Percentiles rank a stretch among this genome's conserved stretches.
These are phyloP conservation scores for Drechmeria coniospora DNA, from an alignment of 2,329 filamentous ascomycete genomes.

Conservation along the genomic window DNA sequence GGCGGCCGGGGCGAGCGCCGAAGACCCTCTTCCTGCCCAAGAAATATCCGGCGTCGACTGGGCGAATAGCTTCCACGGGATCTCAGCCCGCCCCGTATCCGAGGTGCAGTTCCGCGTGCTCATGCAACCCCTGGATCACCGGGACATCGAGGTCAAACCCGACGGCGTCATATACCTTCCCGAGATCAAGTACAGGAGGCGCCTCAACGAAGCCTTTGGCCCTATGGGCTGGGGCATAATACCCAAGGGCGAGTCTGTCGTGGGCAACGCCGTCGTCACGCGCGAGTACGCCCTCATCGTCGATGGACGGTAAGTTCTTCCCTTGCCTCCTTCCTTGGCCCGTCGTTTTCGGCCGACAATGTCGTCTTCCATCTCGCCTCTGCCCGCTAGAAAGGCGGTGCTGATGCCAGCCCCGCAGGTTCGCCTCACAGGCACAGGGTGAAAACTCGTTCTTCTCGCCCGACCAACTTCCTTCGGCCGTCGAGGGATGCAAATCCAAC, in stretches of 20 bases:
- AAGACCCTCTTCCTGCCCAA: constrained; percentile 1
- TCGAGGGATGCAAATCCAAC: constrained; percentile 95
- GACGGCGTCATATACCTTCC: constrained; percentile 93
- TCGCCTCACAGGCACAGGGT: constrained; percentile 82
- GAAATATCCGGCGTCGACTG: constrained; percentile 43
- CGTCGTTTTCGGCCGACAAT: no score
- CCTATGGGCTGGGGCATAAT: constrained; percentile 93
- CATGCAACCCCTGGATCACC: constrained; percentile 46
- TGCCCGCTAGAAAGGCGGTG: neutral
- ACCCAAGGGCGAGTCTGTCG: constrained; percentile 69
- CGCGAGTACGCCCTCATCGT: constrained; percentile 87
- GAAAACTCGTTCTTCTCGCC: constrained; percentile 88
- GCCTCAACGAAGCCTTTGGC: constrained; percentile 81
- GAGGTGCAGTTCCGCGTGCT: constrained; percentile 54
- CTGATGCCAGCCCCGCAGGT: constrained; percentile 33
- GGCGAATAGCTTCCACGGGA: constrained; percentile 69
- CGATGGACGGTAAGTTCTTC: constrained; percentile 57
- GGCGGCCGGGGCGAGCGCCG: neutral
- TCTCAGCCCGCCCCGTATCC: constrained; percentile 56
- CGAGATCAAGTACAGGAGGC: constrained; percentile 93
- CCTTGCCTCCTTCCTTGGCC: no score
- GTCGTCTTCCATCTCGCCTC: no score
- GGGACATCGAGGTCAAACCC: constrained; percentile 92
- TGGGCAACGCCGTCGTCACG: constrained; percentile 68
- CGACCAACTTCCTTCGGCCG: constrained; percentile 82